Evolutionary conservation across 2,329 filamentous ascomycete species (phyloP), one percentile per base, ranked within the genome.

Genomic region (Fusarium sp.): DNA sequence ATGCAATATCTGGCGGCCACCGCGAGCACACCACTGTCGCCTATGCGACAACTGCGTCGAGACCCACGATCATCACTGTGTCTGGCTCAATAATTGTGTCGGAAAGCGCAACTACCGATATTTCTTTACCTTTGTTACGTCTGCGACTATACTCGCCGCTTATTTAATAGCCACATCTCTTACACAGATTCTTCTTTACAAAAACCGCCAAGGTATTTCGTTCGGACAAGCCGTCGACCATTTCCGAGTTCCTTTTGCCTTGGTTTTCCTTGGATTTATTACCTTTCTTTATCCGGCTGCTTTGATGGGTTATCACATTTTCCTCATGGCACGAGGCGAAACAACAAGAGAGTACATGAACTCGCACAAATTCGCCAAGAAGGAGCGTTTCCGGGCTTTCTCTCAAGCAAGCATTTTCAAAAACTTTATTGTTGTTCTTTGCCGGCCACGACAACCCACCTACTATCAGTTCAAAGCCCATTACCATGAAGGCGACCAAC

Each of bases 61-160:
- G 80, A 97, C 94, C 0, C 93, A 98, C 72, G 96, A 99, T 77
- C 96, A 99, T 77, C 96, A 99, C 81, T 99, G 96, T 76, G 94
- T 98, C 18, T 99, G 96, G 96, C 88, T 99, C 69, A 99, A 99
- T 82, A 99, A 99, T 79, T 99, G 96, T 72, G 92, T 99, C 51
- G 96, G 96, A 45, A 91, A 95, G 71, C 93, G 96, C 75, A 99
- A 99, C 82, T 99, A 99, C 82, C 93, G 96, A 69, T 98, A 95
- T 80, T 99, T 99, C 81, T 98, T 98, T 79, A 88, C 92, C 13
- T 99, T 98, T 80, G 90, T 99, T 70, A 89, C 89, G 56, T 89
- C 91, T 16, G 89, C 89, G n/a, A 93, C 93, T 0, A 72, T 98
- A 34, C 85, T 98, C 20, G 87, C 90, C 0, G 77, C 94, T 18